Evolutionary conservation across 306 rosid species (phyloP).

Genomic region (barrel medic (Medicago truncatula)): MtrunA17r5.0-ANR NC_053045.1:40740501-40741000

Average conservation of each 20-base stretch:
- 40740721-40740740: slow-evolving; percentile 31
- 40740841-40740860: slow-evolving; percentile 5
- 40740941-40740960: slow-evolving; percentile 6
- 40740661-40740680: background rate
- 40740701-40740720: slow-evolving; percentile 2
- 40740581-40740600: slow-evolving; percentile 26
- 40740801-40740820: background rate
- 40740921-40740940: slow-evolving; percentile 4
- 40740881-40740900: background rate
- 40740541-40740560: background rate
- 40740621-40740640: slow-evolving; percentile 21
- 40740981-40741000: slow-evolving; percentile 22
- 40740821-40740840: slow-evolving; percentile 17
- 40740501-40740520: background rate
- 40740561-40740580: background rate
- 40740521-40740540: slow-evolving; percentile 5
- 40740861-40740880: slow-evolving; percentile 26
- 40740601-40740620: background rate
- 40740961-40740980: slow-evolving; percentile 13
- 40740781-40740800: slow-evolving; percentile 15
- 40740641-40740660: slow-evolving; percentile 1
- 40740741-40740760: background rate
- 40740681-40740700: slow-evolving; percentile 13
- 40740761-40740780: background rate
- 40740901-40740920: background rate